Percentiles rank a stretch among this genome's conserved stretches.
These are phyloP conservation scores for Pseudogymnoascus sp. DNA, from an alignment of 2,329 filamentous ascomycete genomes.

Conservation along the genomic window DNA sequence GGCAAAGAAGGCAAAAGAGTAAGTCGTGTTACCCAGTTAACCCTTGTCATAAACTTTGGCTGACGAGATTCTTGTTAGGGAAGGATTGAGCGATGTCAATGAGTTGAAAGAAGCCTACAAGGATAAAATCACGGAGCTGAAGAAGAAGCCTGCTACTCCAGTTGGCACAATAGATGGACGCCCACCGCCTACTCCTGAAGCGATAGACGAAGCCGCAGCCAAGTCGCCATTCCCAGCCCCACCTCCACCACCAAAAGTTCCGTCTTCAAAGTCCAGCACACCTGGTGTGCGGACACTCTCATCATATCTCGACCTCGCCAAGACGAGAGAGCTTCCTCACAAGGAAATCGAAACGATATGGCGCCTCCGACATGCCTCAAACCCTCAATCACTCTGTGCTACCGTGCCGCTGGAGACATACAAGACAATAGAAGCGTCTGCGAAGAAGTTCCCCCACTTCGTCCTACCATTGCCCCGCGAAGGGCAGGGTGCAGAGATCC, in stretches of 20 bases:
- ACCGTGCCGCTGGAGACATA: slow-evolving; percentile 69
- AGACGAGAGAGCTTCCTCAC: slow-evolving; percentile 60
- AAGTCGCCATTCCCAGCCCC: slow-evolving; percentile 25
- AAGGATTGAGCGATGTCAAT: slow-evolving; percentile 61
- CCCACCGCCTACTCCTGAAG: slow-evolving; percentile 27
- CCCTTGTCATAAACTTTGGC: not conserved
- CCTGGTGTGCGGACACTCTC: slow-evolving; percentile 46
- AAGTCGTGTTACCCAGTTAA: slow-evolving; percentile 22
- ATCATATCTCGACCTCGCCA: slow-evolving; percentile 70
- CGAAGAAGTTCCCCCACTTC: slow-evolving; percentile 73
- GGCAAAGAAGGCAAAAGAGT: slow-evolving; percentile 66
- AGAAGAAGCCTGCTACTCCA: slow-evolving; percentile 54
- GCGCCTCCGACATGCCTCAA: slow-evolving; percentile 74
- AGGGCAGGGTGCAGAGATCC: slow-evolving; percentile 71
- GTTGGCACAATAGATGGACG: slow-evolving; percentile 31
- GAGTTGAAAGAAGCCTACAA: slow-evolving; percentile 75
- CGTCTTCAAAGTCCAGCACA: slow-evolving; percentile 27
- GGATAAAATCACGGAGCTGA: slow-evolving; percentile 68
- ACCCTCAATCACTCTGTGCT: slow-evolving; percentile 72
- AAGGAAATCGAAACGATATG: slow-evolving; percentile 83
- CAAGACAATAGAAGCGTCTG: slow-evolving; percentile 58
- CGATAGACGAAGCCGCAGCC: slow-evolving; percentile 28
- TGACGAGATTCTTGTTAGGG: slow-evolving; percentile 26
- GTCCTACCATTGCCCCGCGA: slow-evolving; percentile 74
- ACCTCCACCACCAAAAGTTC: slow-evolving; percentile 31